Conservation (phyloP, 164 flowering plant genomes). For the Brasenia schreberi region DNA sequence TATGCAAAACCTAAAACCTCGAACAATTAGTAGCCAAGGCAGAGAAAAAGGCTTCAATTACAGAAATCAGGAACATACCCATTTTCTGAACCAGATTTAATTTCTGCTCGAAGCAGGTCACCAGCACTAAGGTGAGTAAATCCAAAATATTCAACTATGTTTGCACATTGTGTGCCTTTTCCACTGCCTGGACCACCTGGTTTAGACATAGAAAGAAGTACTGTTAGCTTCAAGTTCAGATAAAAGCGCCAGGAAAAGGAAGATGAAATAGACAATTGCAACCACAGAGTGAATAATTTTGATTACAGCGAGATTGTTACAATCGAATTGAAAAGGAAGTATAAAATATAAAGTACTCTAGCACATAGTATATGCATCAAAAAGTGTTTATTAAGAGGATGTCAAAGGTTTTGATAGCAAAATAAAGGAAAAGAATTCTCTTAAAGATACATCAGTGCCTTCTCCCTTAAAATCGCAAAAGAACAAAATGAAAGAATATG, state of each 20-base stretch:
- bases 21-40: no score
- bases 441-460: no score
- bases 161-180: slow-evolving; percentile 90
- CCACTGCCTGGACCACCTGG: slow-evolving; percentile 99
- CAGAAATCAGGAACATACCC: slow-evolving; percentile 34
- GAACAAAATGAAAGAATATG: no score
- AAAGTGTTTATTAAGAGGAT: no score
- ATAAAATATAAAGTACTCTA: no score
- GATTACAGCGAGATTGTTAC: no score
- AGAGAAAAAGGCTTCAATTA: not conserved
- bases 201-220: slow-evolving; percentile 1
- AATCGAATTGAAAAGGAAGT: no score
- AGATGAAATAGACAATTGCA: not conserved
- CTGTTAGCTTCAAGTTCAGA: not conserved
- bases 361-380: no score
- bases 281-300: not conserved
- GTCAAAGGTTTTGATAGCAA: no score
- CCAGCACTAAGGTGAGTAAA: slow-evolving; percentile 98
- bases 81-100: slow-evolving; percentile 88
- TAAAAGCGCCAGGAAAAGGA: not conserved
- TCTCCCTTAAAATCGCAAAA: no score
- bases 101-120: slow-evolving; percentile 91
- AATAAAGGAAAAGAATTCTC: no score
- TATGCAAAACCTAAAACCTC: no score
- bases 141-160: slow-evolving; percentile 75